Conservation (phyloP, 352 stramenopile species). For the Pythium myriotylum region DNA sequence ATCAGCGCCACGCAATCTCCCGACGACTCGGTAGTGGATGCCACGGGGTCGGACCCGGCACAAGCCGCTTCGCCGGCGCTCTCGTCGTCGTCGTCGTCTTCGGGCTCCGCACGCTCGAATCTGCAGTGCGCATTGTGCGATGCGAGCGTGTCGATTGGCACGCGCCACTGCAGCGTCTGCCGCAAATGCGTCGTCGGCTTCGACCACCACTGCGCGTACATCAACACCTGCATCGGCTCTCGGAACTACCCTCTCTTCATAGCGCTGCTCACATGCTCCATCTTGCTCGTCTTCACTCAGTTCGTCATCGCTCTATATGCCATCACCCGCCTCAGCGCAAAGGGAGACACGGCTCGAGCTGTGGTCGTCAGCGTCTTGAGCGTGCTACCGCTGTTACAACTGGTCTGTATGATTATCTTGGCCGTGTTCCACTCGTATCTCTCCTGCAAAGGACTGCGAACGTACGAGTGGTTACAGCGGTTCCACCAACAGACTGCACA, state of each 20-base stretch:
- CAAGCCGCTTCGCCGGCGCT: slow-evolving; percentile 3
- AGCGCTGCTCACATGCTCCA: slow-evolving; percentile 54
- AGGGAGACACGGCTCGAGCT: slow-evolving; percentile 4
- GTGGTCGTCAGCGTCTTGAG: slow-evolving; percentile 32
- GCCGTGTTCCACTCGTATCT: slow-evolving; percentile 71
- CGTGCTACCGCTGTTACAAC: slow-evolving; percentile 47
- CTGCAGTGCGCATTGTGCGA: slow-evolving; percentile 44
- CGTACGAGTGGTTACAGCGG: slow-evolving; percentile 63
- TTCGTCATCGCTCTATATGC: slow-evolving; percentile 49
- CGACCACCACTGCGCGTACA: slow-evolving; percentile 95
- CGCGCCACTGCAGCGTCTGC: slow-evolving; percentile 91
- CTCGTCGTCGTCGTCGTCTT: slow-evolving; percentile 9
- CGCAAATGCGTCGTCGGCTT: slow-evolving; percentile 94
- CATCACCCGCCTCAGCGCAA: slow-evolving; percentile 27
- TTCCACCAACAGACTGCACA: slow-evolving; percentile 16
- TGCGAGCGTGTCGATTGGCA: slow-evolving; percentile 41
- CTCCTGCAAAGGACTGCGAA: slow-evolving; percentile 44
- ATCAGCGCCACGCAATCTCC: slow-evolving; percentile 17
- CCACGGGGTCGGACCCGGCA: background rate
- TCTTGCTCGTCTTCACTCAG: slow-evolving; percentile 59
- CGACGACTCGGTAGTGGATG: slow-evolving; percentile 10
- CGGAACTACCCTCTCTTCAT: slow-evolving; percentile 71
- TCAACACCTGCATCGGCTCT: slow-evolving; percentile 94
- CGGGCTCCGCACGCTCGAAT: slow-evolving; percentile 13
- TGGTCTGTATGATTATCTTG: slow-evolving; percentile 63